Evolutionary conservation across 2,329 filamentous ascomycete species (phyloP).

Genomic region (Elsinoe fawcettii): DNA sequence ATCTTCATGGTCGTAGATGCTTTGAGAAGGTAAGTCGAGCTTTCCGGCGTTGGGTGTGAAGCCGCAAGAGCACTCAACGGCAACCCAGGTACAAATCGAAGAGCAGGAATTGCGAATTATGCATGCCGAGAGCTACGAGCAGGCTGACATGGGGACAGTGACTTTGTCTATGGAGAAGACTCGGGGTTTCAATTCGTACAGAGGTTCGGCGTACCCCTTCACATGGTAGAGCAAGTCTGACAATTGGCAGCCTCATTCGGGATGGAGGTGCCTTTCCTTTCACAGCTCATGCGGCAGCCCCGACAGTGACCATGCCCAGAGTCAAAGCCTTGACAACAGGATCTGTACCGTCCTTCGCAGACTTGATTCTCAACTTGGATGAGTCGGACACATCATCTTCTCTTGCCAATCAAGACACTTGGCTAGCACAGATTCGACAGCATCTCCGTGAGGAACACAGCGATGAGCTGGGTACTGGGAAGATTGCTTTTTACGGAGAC

Average conservation of each 20-base stretch:
- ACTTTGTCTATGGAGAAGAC: conserved; percentile 77
- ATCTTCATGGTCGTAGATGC: conserved; percentile 99
- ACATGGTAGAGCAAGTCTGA: background rate
- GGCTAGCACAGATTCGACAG: conserved; percentile 80
- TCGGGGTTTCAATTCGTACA: conserved; percentile 87
- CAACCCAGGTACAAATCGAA: no score
- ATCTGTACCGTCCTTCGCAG: conserved; percentile 94
- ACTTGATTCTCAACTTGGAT: conserved; percentile 92
- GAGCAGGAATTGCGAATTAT: background rate
- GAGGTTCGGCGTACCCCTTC: conserved; percentile 48
- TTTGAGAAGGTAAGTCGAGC: conserved; percentile 61
- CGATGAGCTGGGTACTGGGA: conserved; percentile 41
- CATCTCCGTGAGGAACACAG: conserved; percentile 26
- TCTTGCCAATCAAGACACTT: conserved; percentile 82
- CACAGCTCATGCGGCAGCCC: conserved; percentile 90
- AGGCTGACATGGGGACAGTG: conserved; percentile 45
- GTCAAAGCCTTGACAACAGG: conserved; percentile 96
- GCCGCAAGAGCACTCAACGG: background rate
- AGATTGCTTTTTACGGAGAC: conserved; percentile 90
- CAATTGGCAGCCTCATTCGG: conserved; percentile 61
- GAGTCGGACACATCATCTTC: conserved; percentile 89
- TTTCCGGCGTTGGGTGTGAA: background rate
- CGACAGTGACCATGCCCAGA: conserved; percentile 96
- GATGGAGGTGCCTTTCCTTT: conserved; percentile 81
- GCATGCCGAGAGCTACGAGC: conserved; percentile 21